Conservation (phyloP, 2,329 filamentous ascomycete species). For the Beauveria caledonica region DNA sequence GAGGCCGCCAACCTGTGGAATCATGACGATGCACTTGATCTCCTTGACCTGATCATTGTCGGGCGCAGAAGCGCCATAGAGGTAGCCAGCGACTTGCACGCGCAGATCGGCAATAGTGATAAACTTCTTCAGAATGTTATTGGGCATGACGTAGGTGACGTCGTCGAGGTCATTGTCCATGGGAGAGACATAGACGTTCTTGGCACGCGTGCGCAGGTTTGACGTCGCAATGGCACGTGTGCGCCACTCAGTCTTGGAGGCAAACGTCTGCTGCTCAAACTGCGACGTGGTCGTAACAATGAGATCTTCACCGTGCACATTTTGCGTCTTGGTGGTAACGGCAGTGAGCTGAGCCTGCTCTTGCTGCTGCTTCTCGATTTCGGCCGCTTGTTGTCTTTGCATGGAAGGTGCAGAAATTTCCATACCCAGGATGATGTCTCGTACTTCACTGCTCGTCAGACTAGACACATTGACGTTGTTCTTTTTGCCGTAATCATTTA, state of each 20-base stretch:
- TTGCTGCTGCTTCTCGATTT: conserved; percentile 98
- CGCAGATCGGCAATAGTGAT: conserved; percentile 95
- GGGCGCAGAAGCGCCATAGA: conserved; percentile 85
- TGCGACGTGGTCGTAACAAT: conserved; percentile 97
- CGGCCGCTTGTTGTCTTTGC: conserved; percentile 95
- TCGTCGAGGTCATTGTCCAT: conserved; percentile 88
- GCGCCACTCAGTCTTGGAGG: conserved; percentile 98
- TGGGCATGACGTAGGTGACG: conserved; percentile 96
- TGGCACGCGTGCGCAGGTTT: conserved; percentile 84
- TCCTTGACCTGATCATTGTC: conserved; percentile 98
- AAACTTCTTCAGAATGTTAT: conserved; percentile 97
- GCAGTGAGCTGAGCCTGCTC: conserved; percentile 95
- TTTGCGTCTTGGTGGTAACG: conserved; percentile 96
- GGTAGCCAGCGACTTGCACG: conserved; percentile 90
- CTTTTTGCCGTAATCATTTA: conserved; percentile 99
- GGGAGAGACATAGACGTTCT: conserved; percentile 98
- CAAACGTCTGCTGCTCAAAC: conserved; percentile 95
- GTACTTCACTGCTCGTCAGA: conserved; percentile 91
- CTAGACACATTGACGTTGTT: conserved; percentile 99
- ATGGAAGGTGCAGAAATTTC: conserved; percentile 97
- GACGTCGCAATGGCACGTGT: conserved; percentile 94
- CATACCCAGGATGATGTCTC: conserved; percentile 98
- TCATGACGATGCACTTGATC: conserved; percentile 91
- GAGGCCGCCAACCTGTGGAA: conserved; percentile 90
- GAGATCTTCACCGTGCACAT: conserved; percentile 93